These are phyloP conservation scores for Trichomonascaceae sp. DNA, from an alignment of 1,139 yeast species.

Conservation along the genomic window DNA sequence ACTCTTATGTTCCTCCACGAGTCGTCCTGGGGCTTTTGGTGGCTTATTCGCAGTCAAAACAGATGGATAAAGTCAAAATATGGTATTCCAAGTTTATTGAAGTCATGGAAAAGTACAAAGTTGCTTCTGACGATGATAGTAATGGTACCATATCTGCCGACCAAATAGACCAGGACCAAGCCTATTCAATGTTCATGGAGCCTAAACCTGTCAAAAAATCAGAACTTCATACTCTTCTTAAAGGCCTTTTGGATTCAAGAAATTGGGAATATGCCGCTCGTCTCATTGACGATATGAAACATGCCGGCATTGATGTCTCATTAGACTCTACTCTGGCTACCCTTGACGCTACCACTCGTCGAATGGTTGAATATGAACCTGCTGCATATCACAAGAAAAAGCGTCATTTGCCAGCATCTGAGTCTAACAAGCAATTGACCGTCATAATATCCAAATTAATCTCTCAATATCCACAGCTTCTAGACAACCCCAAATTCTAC, in stretches of 20 bases:
- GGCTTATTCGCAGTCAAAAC: conserved; percentile 17
- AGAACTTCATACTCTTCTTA: conserved; percentile 17
- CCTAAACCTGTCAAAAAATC: conserved; percentile 13
- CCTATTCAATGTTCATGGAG: conserved; percentile 16
- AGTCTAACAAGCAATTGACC: conserved; percentile 13
- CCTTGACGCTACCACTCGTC: conserved; percentile 19
- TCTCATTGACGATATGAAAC: conserved; percentile 17
- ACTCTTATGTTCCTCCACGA: conserved; percentile 23
- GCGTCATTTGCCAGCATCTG: conserved; percentile 7
- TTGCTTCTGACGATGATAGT: conserved; percentile 1
- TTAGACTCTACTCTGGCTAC: conserved; percentile 15
- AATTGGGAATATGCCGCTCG: conserved; percentile 18
- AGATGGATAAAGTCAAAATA: conserved; percentile 14
- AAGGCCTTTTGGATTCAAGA: conserved; percentile 12
- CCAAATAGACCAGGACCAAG: conserved; percentile 17
- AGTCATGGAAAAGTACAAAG: neutral
- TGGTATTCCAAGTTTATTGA: conserved; percentile 21
- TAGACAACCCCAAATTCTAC: conserved; percentile 22
- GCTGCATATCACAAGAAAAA: conserved; percentile 6
- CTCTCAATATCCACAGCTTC: conserved; percentile 22
- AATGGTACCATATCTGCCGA: neutral
- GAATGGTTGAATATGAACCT: conserved; percentile 14
- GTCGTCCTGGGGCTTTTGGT: conserved; percentile 22
- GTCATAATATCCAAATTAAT: conserved; percentile 19
- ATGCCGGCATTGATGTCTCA: conserved; percentile 16